Conservation (phyloP, 495 filamentous ascomycete genomes). For the Pyrenula aspistea region DNA sequence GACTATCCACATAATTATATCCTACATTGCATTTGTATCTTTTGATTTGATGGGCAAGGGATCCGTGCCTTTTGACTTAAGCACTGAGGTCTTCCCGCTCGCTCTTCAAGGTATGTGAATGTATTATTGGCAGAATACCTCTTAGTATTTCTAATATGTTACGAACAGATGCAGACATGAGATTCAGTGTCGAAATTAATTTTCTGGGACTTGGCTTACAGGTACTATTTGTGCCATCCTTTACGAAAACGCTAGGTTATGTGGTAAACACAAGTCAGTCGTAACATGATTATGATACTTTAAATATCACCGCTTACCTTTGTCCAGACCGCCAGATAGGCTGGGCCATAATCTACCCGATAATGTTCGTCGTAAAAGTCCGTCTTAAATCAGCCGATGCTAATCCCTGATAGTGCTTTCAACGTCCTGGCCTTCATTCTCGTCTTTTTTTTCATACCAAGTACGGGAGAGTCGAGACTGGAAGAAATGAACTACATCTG, state of each 20-base stretch:
- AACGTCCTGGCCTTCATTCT: slow-evolving; percentile 47
- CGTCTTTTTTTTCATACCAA: slow-evolving; percentile 50
- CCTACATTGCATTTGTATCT: neutral
- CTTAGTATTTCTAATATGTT: no score
- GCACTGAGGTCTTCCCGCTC: slow-evolving; percentile 60
- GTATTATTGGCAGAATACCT: no score
- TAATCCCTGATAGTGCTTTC: slow-evolving; percentile 23
- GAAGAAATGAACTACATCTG: slow-evolving; percentile 22
- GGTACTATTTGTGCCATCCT: slow-evolving; percentile 12
- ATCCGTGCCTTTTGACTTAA: slow-evolving; percentile 4
- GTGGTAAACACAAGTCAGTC: no score
- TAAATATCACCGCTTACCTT: no score
- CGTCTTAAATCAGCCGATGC: no score
- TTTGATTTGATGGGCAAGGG: neutral
- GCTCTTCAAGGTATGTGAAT: slow-evolving; percentile 40
- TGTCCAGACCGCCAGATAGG: no score
- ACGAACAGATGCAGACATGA: slow-evolving; percentile 59
- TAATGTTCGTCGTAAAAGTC: no score
- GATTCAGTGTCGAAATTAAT: slow-evolving; percentile 53
- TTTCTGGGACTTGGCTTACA: slow-evolving; percentile 28
- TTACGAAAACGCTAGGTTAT: slow-evolving; percentile 6
- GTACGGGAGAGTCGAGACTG: slow-evolving; percentile 15
- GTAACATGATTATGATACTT: no score
- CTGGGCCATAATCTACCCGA: no score
- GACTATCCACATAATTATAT: neutral